Evolutionary conservation across 2,329 filamentous ascomycete genomes (phyloP), one percentile per base, ranked within the genome.

Genomic region (Aspergillus neoniger): DNA sequence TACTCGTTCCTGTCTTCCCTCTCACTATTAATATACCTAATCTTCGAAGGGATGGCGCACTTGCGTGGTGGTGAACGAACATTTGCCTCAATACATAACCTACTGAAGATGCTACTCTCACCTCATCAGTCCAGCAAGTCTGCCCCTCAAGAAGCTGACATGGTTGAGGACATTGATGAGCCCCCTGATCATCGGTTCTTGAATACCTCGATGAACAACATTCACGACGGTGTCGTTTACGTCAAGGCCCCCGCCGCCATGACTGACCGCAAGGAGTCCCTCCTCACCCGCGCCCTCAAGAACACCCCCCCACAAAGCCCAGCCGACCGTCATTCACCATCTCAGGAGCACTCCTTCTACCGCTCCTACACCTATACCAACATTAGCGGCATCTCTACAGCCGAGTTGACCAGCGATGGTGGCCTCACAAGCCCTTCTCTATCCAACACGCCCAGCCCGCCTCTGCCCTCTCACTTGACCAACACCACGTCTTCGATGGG

Each of bases 351-450:
- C 74, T 64, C 77, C 87, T 61, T 94, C 90, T 62, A 88, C 89
- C 69, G 68, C 50, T 74, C 74, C 39, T 77, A 77, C 59, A 71
- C 71, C 17, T 89, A 88, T 74, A 96, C 91, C 81, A 94, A 89
- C 72, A 81, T 87, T 67, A 96, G 92, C 78, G 79, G 89, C 61
- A 84, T 91, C 49, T 96, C 93, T 1, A 96, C 92, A 3, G 91
- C 91, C 39, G 94, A 97, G 66, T 83, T 98, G 59, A 97, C 92
- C n/a, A 97, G 93, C 76, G 95, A 97, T 71, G 95, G 91, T 60
- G 93, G 91, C 61, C 80, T 96, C 61, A 96, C 93, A 17, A 97
- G 92, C 70, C 92, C 94, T 44, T 90, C 91, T n/a, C 84, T 92
- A 58, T 91, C 91, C 38, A 92, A 87, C 74, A 94, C 92, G 0